Percentiles rank a stretch among this genome's conserved stretches.
These are phyloP conservation scores for Kondoa malvinella DNA, from an alignment of 768 basidiomycete species.

Conservation along the genomic window DNA sequence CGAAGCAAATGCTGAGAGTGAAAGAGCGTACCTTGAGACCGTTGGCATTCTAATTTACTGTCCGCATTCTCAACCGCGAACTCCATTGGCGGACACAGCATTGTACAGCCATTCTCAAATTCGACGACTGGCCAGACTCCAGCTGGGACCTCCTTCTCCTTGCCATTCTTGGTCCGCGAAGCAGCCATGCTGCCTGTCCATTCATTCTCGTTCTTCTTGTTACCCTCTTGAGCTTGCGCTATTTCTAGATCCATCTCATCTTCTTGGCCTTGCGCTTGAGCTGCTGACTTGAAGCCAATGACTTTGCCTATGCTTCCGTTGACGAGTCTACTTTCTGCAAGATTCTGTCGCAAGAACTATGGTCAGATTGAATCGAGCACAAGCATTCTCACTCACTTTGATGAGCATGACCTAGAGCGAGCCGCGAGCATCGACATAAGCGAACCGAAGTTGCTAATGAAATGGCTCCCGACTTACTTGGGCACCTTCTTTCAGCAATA, in stretches of 20 bases:
- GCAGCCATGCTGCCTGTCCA: not conserved
- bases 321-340: slow-evolving; percentile 57
- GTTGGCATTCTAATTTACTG: not conserved
- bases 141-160: not conserved
- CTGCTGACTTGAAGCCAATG: slow-evolving; percentile 42
- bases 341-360: not conserved
- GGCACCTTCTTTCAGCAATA: slow-evolving; percentile 58
- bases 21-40: not conserved
- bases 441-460: no score
- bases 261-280: not conserved
- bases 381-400: slow-evolving; percentile 47
- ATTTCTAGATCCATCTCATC: not conserved
- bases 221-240: not conserved
- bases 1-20: not conserved
- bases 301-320: slow-evolving; percentile 89
- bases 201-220: not conserved
- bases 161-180: not conserved
- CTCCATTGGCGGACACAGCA: slow-evolving; percentile 14
- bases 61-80: slow-evolving; percentile 6
- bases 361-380: not conserved
- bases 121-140: slow-evolving; percentile 14
- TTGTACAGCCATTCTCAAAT: slow-evolving; percentile 4
- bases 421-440: no score
- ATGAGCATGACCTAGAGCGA: slow-evolving; percentile 90
- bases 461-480: no score